Evolutionary conservation across 2,329 filamentous ascomycete genomes (phyloP), one percentile per base, ranked within the genome.

Genomic region (Sphaceloma murrayae): DNA sequence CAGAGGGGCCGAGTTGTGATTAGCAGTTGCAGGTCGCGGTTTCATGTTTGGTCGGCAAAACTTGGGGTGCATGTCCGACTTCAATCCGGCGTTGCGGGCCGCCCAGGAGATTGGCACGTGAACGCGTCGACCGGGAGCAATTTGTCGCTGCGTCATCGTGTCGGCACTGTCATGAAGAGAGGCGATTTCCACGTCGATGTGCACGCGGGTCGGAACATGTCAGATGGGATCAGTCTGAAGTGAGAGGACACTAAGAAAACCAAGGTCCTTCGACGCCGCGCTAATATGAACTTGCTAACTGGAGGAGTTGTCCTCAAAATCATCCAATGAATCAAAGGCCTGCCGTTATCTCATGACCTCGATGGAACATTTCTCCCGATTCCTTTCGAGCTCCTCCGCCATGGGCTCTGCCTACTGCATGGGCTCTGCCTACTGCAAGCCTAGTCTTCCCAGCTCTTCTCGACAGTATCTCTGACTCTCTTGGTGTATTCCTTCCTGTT

Each of bases 391-490:
- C n/a, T n/a, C n/a, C n/a, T n/a, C n/a, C n/a, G n/a, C n/a, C n/a
- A n/a, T n/a, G n/a, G n/a, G n/a, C n/a, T n/a, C n/a, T n/a, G n/a
- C n/a, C n/a, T n/a, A n/a, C n/a, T n/a, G n/a, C n/a, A n/a, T n/a
- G n/a, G 21, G 3, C 10, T 26, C 19, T 8, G 16, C 10, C 11
- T 4, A 34, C 59, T 32, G 31, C 24, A 19, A 16, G 22, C 29
- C 58, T 62, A 94, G 58, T 95, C 89, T 52, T 96, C 91, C 91
- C 91, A 98, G 69, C 89, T 96, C 77, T 95, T 96, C 72, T 98
- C 91, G 11, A 98, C 91, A 0, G 89, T 95, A 69, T 96, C 91
- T 36, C 87, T 74, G 32, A 98, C 91, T 13, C 88, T 74, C 70
- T 98, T 98, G 18, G 82, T 85, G 60, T 98, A 98, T 60, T 98